Conservation (phyloP, 768 basidiomycete species). For the Cystofilobasidium capitatum region DNA sequence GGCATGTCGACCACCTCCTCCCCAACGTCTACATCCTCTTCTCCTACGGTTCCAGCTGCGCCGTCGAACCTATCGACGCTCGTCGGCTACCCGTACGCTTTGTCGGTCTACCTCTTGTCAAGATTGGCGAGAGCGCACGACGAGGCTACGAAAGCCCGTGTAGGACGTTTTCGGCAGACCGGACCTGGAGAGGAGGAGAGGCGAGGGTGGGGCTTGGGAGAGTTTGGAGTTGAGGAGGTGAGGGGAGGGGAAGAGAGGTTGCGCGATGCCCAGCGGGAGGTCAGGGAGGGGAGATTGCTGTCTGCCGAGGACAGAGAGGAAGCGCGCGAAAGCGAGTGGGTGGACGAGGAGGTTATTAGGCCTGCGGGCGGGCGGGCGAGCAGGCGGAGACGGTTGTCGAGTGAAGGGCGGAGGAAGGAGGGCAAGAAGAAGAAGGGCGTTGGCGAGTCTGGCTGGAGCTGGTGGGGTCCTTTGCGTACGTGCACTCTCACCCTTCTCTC, state of each 20-base stretch:
- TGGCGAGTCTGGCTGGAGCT: constrained; percentile 34
- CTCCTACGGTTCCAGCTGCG: constrained; percentile 26
- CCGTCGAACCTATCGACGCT: constrained; percentile 26
- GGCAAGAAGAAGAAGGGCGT: background rate
- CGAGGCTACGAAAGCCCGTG: constrained; percentile 43
- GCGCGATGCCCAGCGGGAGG: constrained; percentile 32
- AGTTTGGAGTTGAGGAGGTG: constrained; percentile 50
- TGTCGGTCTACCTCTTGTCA: constrained; percentile 51
- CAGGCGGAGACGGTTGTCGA: too few relatives aligned
- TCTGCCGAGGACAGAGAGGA: constrained; percentile 27
- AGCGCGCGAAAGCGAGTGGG: constrained; percentile 21
- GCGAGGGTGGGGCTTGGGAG: constrained; percentile 65
- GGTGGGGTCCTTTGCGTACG: constrained; percentile 39
- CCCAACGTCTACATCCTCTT: constrained; percentile 14
- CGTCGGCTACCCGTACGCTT: constrained; percentile 23
- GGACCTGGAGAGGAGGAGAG: constrained; percentile 44
- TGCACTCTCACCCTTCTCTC: constrained; percentile 34
- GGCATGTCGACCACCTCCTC: constrained; percentile 8
- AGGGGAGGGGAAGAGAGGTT: constrained; percentile 39
- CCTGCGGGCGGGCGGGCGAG: background rate
- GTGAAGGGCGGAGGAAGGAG: background rate
- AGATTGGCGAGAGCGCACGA: constrained; percentile 61
- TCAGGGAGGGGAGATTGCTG: constrained; percentile 18
- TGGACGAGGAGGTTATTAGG: constrained; percentile 9
- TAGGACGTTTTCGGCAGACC: constrained; percentile 42